Evolutionary conservation across 257 asterid genomes (phyloP).

Genomic region (Jaltomata sinuosa): DNA sequence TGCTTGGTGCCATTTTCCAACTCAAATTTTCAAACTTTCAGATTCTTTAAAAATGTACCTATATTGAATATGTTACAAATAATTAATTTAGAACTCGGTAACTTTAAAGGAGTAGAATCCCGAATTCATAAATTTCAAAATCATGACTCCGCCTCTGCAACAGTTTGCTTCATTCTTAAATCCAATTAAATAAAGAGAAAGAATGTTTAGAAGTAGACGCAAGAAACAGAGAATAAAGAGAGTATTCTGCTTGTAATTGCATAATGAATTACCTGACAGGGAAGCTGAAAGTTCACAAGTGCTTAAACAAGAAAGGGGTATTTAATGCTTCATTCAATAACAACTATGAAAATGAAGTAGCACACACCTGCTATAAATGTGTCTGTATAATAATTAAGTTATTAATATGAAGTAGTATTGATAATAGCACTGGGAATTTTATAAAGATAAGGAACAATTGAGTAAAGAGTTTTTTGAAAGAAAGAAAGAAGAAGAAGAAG

Average conservation of each 20-base stretch:
- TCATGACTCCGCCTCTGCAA: not conserved
- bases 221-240: not conserved
- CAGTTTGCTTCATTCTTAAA: not conserved
- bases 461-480: not conserved
- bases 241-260: not conserved
- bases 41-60: not conserved
- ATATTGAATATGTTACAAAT: too few relatives aligned
- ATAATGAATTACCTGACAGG: constrained; percentile 29
- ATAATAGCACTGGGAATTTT: not conserved
- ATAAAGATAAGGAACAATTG: not conserved
- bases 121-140: not conserved
- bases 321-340: constrained; percentile 21
- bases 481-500: not conserved
- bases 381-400: not conserved
- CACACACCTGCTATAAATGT: not conserved
- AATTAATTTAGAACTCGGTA: not conserved
- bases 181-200: not conserved
- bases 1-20: constrained; percentile 65
- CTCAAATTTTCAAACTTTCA: not conserved
- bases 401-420: not conserved
- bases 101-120: not conserved
- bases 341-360: constrained; percentile 1
- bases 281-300: constrained; percentile 20
- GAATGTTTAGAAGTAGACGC: not conserved
- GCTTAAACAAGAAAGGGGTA: not conserved